Evolutionary conservation across 805 yeast species (phyloP).

Genomic region (Candida chilensis): DNA sequence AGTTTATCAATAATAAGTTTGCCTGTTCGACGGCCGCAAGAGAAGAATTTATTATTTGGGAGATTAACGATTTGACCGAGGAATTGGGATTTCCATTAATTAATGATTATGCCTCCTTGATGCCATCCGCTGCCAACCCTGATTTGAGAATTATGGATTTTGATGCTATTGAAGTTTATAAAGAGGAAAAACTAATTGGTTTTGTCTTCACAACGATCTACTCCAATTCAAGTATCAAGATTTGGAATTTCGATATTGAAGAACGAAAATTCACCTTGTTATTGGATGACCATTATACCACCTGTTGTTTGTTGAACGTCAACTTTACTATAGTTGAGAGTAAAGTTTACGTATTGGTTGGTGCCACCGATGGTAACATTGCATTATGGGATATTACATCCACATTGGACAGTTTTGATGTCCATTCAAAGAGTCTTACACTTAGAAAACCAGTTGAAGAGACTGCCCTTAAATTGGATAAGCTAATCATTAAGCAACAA

Average conservation of each 20-base stretch:
- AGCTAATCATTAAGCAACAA: slow-evolving; percentile 28
- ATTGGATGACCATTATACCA: slow-evolving; percentile 44
- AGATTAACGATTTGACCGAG: slow-evolving; percentile 24
- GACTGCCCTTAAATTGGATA: slow-evolving; percentile 8
- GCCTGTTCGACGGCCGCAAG: slow-evolving; percentile 61
- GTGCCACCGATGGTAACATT: slow-evolving; percentile 81
- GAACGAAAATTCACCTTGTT: slow-evolving; percentile 31
- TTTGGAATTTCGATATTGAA: slow-evolving; percentile 44
- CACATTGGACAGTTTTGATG: background rate
- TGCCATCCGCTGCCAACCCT: slow-evolving; percentile 49
- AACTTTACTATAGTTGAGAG: slow-evolving; percentile 26
- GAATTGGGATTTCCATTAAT: slow-evolving; percentile 32
- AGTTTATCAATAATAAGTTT: slow-evolving; percentile 42
- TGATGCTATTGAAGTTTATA: slow-evolving; percentile 32
- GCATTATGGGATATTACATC: slow-evolving; percentile 47
- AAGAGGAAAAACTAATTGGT: slow-evolving; percentile 19
- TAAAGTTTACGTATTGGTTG: slow-evolving; percentile 32
- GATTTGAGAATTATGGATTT: slow-evolving; percentile 91
- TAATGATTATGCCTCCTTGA: slow-evolving; percentile 39
- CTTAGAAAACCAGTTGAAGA: slow-evolving; percentile 2
- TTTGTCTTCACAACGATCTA: slow-evolving; percentile 62
- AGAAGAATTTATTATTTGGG: slow-evolving; percentile 86
- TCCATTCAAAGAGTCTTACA: background rate
- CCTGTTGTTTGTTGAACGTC: slow-evolving; percentile 70
- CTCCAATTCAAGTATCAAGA: slow-evolving; percentile 71